Conservation (phyloP, 352 stramenopile genomes). For the Pythium phragmitis region DNA sequence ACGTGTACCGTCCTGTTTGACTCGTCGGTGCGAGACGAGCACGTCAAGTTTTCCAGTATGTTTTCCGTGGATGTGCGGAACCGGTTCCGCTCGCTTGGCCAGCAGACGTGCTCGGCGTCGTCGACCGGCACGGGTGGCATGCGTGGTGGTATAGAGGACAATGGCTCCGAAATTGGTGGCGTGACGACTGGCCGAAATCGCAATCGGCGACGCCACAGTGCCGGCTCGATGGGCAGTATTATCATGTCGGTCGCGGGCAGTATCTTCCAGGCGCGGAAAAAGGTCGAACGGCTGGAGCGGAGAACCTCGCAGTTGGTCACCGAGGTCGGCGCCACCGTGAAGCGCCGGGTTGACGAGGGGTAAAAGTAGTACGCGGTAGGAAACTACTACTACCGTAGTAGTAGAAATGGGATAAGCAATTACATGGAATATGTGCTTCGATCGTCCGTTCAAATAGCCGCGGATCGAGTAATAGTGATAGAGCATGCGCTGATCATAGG, state of each 20-base stretch:
- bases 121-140: constrained; percentile 30
- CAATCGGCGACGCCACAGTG: constrained; percentile 38
- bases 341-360: constrained; percentile 8
- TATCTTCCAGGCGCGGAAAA: constrained; percentile 45
- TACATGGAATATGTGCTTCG: too few species aligned
- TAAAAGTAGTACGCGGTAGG: background rate
- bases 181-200: background rate
- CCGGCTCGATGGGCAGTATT: constrained; percentile 56
- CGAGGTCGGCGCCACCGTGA: constrained; percentile 24
- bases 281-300: constrained; percentile 33
- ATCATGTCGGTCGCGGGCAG: constrained; percentile 53
- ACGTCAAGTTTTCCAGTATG: constrained; percentile 64
- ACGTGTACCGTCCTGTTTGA: constrained; percentile 69
- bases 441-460: too few species aligned
- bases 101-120: constrained; percentile 36
- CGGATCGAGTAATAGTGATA: too few species aligned
- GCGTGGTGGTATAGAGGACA: constrained; percentile 24
- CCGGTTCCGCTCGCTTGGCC: constrained; percentile 40
- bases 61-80: constrained; percentile 60
- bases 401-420: too few species aligned
- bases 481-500: background rate
- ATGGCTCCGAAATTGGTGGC: constrained; percentile 16
- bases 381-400: background rate
- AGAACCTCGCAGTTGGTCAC: constrained; percentile 38
- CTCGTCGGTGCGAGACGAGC: constrained; percentile 59